Evolutionary conservation across 805 yeast species (phyloP), one percentile per base, ranked within the genome.

Genomic region (Wickerhamomyces subpelliculosus): DNA sequence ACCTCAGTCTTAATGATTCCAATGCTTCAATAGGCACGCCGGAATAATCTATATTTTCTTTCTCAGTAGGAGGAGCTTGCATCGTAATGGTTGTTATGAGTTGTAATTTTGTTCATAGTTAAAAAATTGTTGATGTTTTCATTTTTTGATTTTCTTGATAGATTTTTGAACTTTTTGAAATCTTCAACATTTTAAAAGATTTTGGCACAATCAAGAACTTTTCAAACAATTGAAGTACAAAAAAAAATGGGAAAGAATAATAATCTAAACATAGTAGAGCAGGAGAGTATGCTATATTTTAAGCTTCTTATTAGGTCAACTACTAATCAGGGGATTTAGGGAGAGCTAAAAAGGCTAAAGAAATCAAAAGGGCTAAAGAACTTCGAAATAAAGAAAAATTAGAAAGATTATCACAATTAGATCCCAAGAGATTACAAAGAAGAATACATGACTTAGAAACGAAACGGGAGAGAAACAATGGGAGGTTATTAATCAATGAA

Each of bases 1-100:
- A 57, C 30, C 85, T 64, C 49, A 80, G 68, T 41, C 88, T 57
- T 5, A 80, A 60, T 5, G 82, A 72, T 44, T 81, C 88, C 9
- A 81, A 59, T 1, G 81, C 73, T 35, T 73, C 75, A 0, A 76
- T 67, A 0, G 88, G 86, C 2, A 78, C 73, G 11, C 70, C 72
- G 7, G 66, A 55, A 41, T 58, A 56, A 37, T 68, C 67, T 14
- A 46, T 34, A 10, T 37, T 31, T 42, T 38, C 41, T 16, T 29
- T 41, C 38, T 36, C 44, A 21, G 35, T 37, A 8, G 27, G 20
- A n/a, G 47, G 47, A 7, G 41, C 46, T 18, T 46, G 55, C 30
- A 51, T 35, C 4, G 44, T 20, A 21, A 27, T 27, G 5, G 20
- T 32, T 13, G 18, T 39, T 10, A 33, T 42, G 30, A 39, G 39